Evolutionary conservation across 2,329 filamentous ascomycete species (phyloP), one percentile per base, ranked within the genome.

Genomic region (Fonsecaea erecta): DNA sequence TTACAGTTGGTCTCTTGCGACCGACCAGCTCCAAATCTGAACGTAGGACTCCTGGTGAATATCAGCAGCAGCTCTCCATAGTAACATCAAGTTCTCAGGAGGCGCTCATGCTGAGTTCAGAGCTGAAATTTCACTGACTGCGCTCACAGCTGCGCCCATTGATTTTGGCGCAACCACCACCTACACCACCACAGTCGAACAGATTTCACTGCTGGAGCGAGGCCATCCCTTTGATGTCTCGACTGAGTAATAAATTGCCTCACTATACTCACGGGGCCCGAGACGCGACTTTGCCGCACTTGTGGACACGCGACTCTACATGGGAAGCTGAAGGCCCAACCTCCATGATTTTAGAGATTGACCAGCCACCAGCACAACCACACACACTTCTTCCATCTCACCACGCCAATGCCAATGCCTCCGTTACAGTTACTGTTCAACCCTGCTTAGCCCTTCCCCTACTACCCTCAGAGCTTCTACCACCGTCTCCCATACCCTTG

Each of bases 271-370:
- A 60, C n/a, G 26, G 18, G 21, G 14, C 35, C 52, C 34, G 26
- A 59, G 53, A 65, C 57, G 55, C 52, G 61, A 58, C 43, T 64
- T 59, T 58, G 61, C 57, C 65, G 65, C 62, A 43, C 40, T 28
- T 51, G 61, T 57, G 24, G 62, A 52, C 64, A 58, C 40, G 64
- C 57, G 30, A 60, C 43, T 60, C 16, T 58, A 30, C 40, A 18
- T 40, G 40, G 35, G 53, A 55, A 52, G 37, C 55, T 64, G 60
- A 63, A 65, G 52, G 43, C 64, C 67, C 67, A 69, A 65, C 67
- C 67, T 63, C 67, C 62, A 57, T 61, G 67, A 69, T 69, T 68
- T 68, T 52, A 40, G 64, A 54, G 62, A 65, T 61, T 62, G 58
- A 67, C 67, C 64, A 69, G 64, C 67, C 63, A 68, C 57, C 57